Conservation (phyloP, 441 rosid species). For the Pelargonium fulgidum region DNA sequence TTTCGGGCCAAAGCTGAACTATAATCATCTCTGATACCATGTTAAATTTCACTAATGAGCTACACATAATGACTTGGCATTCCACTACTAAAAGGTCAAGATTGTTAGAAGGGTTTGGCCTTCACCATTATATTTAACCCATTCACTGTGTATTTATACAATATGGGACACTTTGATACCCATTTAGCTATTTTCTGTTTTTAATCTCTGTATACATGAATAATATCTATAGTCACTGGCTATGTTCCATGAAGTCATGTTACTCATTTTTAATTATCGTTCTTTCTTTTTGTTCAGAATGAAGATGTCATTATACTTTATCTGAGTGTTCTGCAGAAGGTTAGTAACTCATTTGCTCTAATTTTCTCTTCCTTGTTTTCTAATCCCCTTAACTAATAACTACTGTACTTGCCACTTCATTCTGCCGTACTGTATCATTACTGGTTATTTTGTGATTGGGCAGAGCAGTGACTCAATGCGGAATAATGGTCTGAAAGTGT, state of each 20-base stretch:
- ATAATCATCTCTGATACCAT: too few species aligned
- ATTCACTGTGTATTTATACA: too few species aligned
- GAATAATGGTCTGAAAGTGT: constrained; percentile 77
- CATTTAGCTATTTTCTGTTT: neutral
- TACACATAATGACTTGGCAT: too few species aligned
- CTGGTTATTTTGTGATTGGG: constrained; percentile 61
- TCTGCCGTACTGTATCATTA: constrained; percentile 29
- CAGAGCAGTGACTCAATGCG: constrained; percentile 99
- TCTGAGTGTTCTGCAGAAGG: constrained; percentile 94
- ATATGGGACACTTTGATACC: neutral
- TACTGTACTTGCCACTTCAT: neutral
- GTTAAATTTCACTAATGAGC: too few species aligned
- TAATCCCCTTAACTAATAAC: constrained; percentile 12
- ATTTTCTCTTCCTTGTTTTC: constrained; percentile 13
- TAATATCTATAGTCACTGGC: constrained; percentile 1
- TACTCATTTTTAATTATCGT: constrained; percentile 23
- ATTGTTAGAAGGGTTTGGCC: too few species aligned
- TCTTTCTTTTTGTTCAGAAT: constrained; percentile 52
- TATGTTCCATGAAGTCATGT: constrained; percentile 14
- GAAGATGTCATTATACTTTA: constrained; percentile 96
- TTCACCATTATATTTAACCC: too few species aligned
- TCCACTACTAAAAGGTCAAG: too few species aligned
- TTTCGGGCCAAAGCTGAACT: too few species aligned
- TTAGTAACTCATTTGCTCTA: constrained; percentile 39
- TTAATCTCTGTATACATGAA: neutral